A percentile compares a stretch with the other conserved stretches of the same genome.
These are phyloP conservation scores for Begonia masoniana DNA, from an alignment of 306 rosid genomes.

Conservation along the genomic window DNA sequence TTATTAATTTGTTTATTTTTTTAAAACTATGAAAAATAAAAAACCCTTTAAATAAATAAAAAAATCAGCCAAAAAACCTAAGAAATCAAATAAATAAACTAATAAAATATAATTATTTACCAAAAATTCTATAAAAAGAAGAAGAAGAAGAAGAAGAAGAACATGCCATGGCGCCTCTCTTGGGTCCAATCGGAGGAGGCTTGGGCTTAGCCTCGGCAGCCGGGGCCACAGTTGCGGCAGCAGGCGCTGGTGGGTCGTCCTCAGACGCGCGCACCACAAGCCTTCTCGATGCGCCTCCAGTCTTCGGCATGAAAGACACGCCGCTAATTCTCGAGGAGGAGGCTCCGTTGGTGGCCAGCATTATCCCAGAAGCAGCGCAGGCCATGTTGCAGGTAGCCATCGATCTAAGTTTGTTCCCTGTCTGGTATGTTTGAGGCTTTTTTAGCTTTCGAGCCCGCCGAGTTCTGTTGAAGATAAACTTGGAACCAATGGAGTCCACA, in stretches of 20 bases:
- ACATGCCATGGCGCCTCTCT: constrained; percentile 16
- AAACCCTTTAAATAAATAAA: too few species aligned
- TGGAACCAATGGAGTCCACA: constrained; percentile 5
- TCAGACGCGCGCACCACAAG: constrained; percentile 13
- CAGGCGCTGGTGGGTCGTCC: constrained; percentile 3
- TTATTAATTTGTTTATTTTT: neutral
- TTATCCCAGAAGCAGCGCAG: constrained; percentile 9
- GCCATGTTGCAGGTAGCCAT: constrained; percentile 14
- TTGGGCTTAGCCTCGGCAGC: constrained; percentile 11
- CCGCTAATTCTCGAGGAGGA: constrained; percentile 4
- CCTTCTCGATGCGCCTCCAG: constrained; percentile 1
- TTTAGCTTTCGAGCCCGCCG: neutral
- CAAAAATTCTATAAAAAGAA: neutral
- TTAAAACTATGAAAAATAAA: too few species aligned
- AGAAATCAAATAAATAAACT: too few species aligned
- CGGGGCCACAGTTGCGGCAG: neutral
- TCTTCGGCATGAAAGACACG: constrained; percentile 4
- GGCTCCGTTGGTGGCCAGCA: constrained; percentile 2
- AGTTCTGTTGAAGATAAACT: constrained; percentile 2
- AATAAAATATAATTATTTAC: too few species aligned
- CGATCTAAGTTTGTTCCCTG: neutral
- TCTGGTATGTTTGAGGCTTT: neutral
- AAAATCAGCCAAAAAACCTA: too few species aligned
- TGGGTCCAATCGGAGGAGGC: constrained; percentile 20
- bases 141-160: neutral